Percentiles rank a stretch among this genome's conserved stretches.
phyloP scores from a whole-genome alignment of 2,329 filamentous ascomycete species.

The Talaromyces funiculosus region DNA sequence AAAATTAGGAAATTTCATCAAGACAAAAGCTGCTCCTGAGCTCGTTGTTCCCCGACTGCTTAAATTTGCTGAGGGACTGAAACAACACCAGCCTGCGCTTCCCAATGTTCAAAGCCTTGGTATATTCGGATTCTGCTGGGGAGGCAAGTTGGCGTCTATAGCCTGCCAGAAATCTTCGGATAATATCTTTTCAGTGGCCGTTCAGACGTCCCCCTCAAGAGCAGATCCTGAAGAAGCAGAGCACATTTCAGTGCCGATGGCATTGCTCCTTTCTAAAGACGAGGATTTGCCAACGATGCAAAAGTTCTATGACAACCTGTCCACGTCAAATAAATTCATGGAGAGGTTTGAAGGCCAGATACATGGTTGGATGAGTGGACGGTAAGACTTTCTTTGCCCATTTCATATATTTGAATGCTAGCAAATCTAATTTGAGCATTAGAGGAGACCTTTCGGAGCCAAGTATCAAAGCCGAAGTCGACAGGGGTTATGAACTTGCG shows the following conservation, averaged over 20 bases:
- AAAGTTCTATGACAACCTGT: conserved; percentile 18
- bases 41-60: conserved; percentile 29
- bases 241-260: conserved; percentile 9
- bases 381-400: conserved; percentile 22
- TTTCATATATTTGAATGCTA: no score
- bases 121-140: conserved; percentile 65
- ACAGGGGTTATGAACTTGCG: conserved; percentile 38
- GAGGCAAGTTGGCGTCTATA: conserved; percentile 53
- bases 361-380: conserved; percentile 70
- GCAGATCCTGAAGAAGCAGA: conserved; percentile 11
- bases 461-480: conserved; percentile 55
- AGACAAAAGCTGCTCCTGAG: conserved; percentile 31
- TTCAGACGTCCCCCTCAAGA: conserved; percentile 11
- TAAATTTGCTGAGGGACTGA: conserved; percentile 38
- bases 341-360: conserved; percentile 62
- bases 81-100: conserved; percentile 40
- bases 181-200: conserved; percentile 6
- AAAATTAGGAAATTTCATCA: conserved; percentile 55
- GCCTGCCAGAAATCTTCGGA: conserved; percentile 3
- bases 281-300: conserved; percentile 8
- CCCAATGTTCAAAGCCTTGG: conserved; percentile 54
- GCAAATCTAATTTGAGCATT: background rate
- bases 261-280: conserved; percentile 23
- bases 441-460: conserved; percentile 50
- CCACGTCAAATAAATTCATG: conserved; percentile 29